These are phyloP conservation scores for Monosporascus sp. DNA, from an alignment of 2,329 filamentous ascomycete genomes.

Conservation along the genomic window DNA sequence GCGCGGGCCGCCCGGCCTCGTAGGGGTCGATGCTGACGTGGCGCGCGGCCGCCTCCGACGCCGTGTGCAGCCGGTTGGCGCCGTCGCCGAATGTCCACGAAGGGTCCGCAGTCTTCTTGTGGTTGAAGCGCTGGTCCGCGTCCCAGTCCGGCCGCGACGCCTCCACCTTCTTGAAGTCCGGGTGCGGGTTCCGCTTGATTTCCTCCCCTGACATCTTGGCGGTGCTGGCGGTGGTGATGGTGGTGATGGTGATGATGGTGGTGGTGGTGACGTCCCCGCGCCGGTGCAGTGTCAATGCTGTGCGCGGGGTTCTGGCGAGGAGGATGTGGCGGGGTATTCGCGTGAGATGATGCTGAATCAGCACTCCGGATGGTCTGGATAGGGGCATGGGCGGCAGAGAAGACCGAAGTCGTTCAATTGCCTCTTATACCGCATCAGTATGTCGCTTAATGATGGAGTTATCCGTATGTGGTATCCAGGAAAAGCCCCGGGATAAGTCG, in stretches of 20 bases:
- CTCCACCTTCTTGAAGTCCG: conserved; percentile 72
- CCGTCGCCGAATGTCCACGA: conserved; percentile 63
- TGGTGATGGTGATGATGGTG: background rate
- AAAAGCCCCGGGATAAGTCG: no score
- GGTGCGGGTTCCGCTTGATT: conserved; percentile 63
- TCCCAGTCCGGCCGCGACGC: conserved; percentile 59
- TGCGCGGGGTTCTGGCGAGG: background rate
- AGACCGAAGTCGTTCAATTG: no score
- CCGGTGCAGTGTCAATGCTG: background rate
- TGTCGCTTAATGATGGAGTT: no score
- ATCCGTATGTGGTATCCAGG: no score
- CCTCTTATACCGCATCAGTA: no score
- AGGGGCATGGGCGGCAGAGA: no score
- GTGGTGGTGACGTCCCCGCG: background rate
- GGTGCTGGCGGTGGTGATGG: background rate
- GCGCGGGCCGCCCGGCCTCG: conserved; percentile 59
- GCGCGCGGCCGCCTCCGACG: conserved; percentile 15
- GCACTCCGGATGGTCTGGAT: no score
- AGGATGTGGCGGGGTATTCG: background rate
- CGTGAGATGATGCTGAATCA: no score
- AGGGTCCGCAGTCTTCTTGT: conserved; percentile 60
- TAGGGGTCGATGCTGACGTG: conserved; percentile 82
- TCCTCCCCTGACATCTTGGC: conserved; percentile 14
- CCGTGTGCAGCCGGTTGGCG: conserved; percentile 49
- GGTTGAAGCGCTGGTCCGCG: conserved; percentile 40